Evolutionary conservation across 2,329 filamentous ascomycete genomes (phyloP).

Genomic region (Epichloe glyceriae): DNA sequence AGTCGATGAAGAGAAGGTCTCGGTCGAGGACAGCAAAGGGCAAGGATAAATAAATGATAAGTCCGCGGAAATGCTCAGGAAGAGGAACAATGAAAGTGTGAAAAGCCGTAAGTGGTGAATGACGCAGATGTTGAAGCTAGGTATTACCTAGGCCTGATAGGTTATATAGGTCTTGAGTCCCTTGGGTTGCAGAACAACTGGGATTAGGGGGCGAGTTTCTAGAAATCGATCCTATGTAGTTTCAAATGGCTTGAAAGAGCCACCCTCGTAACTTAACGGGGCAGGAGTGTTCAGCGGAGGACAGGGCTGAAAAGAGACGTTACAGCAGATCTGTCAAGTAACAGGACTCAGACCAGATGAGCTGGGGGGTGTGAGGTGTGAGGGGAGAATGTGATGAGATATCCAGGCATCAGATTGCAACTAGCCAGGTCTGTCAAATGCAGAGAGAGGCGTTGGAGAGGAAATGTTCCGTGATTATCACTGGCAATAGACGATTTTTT

Average conservation of each 20-base stretch:
- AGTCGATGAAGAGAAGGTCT: too few relatives aligned
- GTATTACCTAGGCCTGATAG: too few relatives aligned
- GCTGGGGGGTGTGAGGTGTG: background rate
- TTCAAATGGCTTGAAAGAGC: background rate
- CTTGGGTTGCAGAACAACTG: background rate
- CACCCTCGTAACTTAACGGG: background rate
- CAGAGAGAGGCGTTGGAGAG: background rate
- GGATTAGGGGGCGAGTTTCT: background rate
- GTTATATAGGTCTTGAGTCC: background rate
- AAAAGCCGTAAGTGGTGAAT: too few relatives aligned
- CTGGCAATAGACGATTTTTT: background rate
- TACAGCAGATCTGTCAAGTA: background rate
- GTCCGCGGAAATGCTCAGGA: too few relatives aligned
- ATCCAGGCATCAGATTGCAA: background rate
- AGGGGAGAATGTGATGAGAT: background rate
- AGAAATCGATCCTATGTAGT: background rate
- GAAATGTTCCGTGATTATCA: background rate
- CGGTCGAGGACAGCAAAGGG: too few relatives aligned
- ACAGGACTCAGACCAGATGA: background rate
- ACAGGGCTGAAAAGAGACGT: background rate
- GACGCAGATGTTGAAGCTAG: too few relatives aligned
- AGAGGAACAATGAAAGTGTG: too few relatives aligned
- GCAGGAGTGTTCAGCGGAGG: background rate
- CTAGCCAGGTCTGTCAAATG: background rate
- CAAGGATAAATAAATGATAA: too few relatives aligned